Evolutionary conservation across 495 filamentous ascomycete species (phyloP), one percentile per base, ranked within the genome.

Genomic region (Xylaria bambusicola): DNA sequence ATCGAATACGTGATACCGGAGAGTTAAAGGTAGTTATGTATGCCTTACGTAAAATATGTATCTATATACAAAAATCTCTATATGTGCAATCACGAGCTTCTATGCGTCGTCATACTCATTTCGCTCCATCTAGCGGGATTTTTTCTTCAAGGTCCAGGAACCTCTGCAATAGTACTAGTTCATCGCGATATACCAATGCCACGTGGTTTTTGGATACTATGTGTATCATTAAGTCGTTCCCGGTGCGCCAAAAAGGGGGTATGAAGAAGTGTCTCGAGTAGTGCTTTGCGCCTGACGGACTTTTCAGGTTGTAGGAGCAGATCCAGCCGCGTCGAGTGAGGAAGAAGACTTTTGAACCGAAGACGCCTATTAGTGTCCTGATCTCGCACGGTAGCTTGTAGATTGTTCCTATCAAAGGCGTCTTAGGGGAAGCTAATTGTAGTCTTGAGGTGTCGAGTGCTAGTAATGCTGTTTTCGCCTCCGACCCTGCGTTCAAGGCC

Each of bases 71-170:
- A n/a, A n/a, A n/a, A n/a, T n/a, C n/a, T n/a, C n/a, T n/a, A n/a
- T n/a, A n/a, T n/a, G n/a, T n/a, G n/a, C n/a, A n/a, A n/a, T n/a
- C n/a, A n/a, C n/a, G n/a, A n/a, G n/a, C n/a, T n/a, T n/a, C n/a
- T n/a, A n/a, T n/a, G n/a, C n/a, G n/a, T n/a, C n/a, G n/a, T n/a
- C n/a, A n/a, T n/a, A n/a, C n/a, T n/a, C n/a, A 44, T 44, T 29
- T 29, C 10, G 0, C 20, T 48, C 29, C 10, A 6, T 31, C 45
- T 2, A 48, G 7, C 10, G 45, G 45, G 7, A 52, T 60, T 47
- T 56, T 65, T 9, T 65, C 55, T 41, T 67, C 56, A 61, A 67
- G 63, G 51, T 67, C 65, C 55, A 67, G 31, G 38, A 67, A 67
- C 18, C 62, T 55, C 33, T 61, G 62, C n/a, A 67, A 23, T 45